Conservation (phyloP, 345 rosid genomes). For the Pistacia integerrima region DNA sequence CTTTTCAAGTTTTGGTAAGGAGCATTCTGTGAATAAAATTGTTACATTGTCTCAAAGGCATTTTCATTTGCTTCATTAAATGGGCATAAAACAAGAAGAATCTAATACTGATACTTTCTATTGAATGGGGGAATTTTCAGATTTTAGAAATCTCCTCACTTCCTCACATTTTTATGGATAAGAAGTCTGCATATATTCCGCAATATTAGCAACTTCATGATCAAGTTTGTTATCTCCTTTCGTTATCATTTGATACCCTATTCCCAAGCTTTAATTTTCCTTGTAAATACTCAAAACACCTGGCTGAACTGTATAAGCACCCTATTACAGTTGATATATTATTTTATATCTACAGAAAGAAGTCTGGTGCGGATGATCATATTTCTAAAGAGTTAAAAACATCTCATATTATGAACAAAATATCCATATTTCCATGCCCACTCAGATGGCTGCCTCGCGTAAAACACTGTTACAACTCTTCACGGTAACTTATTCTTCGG, state of each 20-base stretch:
- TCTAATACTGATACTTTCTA: background rate
- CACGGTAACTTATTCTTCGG: slow-evolving; percentile 10
- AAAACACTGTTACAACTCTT: slow-evolving; percentile 14
- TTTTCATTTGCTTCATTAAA: background rate
- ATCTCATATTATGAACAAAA: background rate
- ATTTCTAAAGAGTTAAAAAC: background rate
- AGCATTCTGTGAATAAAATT: too few species aligned
- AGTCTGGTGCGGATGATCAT: too few species aligned
- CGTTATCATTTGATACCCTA: background rate
- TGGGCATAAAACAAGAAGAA: too few species aligned
- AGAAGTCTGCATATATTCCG: background rate
- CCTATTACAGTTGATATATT: too few species aligned
- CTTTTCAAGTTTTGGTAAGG: too few species aligned
- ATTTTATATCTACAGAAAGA: too few species aligned
- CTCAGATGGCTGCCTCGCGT: background rate
- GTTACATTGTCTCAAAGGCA: too few species aligned
- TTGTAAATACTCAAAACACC: background rate
- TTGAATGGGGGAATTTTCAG: background rate
- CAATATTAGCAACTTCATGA: background rate
- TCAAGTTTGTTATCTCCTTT: background rate
- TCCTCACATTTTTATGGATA: background rate
- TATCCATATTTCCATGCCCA: background rate
- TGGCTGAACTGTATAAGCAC: background rate
- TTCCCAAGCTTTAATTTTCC: background rate
- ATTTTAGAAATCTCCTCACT: background rate